Evolutionary conservation across 257 asterid genomes (phyloP).

Genomic region (Apocynum venetum): DNA sequence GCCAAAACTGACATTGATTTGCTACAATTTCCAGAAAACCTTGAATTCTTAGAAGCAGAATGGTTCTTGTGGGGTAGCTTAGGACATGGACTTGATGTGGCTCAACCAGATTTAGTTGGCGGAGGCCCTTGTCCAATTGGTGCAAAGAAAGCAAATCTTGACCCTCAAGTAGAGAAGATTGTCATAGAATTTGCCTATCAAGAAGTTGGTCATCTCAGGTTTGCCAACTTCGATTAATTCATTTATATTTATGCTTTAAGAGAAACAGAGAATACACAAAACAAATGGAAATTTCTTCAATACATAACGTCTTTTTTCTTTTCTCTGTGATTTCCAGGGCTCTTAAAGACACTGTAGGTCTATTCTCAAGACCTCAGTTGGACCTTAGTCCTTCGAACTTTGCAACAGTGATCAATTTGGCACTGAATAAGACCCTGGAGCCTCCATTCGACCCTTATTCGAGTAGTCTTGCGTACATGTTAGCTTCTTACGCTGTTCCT

Average conservation of each 20-base stretch:
- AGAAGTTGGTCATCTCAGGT: constrained; percentile 44
- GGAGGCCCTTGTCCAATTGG: constrained; percentile 51
- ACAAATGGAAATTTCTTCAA: not conserved
- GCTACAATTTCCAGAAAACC: constrained; percentile 38
- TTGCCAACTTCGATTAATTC: not conserved
- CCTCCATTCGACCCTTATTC: constrained; percentile 48
- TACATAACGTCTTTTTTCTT: not conserved
- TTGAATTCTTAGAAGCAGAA: constrained; percentile 45
- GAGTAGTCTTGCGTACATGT: constrained; percentile 33
- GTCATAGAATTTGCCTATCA: constrained; percentile 33
- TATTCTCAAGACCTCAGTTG: constrained; percentile 41
- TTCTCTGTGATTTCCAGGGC: constrained; percentile 23
- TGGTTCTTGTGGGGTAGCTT: constrained; percentile 29
- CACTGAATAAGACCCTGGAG: constrained; percentile 33
- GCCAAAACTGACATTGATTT: constrained; percentile 26
- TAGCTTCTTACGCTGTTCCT: constrained; percentile 37
- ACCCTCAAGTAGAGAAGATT: constrained; percentile 7
- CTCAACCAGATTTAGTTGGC: constrained; percentile 27
- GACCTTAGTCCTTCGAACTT: constrained; percentile 36
- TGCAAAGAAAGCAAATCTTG: constrained; percentile 38
- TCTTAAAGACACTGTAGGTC: constrained; percentile 31
- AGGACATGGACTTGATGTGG: constrained; percentile 41
- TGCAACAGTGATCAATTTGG: constrained; percentile 31
- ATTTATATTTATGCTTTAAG: not conserved
- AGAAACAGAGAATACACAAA: not conserved